Evolutionary conservation across 768 basidiomycete genomes (phyloP), one percentile per base, ranked within the genome.

Genomic region (Pisolithus orientalis): DNA sequence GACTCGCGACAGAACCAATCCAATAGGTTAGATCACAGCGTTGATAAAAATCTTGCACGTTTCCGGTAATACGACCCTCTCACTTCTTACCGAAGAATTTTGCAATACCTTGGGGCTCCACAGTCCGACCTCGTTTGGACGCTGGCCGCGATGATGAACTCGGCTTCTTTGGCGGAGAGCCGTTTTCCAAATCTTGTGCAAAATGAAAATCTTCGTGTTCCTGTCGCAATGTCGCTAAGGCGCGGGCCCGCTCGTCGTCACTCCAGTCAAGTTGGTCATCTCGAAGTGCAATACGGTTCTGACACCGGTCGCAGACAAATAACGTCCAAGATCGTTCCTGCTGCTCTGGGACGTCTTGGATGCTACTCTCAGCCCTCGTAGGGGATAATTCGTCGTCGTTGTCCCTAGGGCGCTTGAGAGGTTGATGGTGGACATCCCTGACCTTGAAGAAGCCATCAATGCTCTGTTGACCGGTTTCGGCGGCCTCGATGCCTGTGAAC

Each of bases 141-240:
- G 55, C 57, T 37, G 45, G 59, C 37, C 53, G 59, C 51, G 61
- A 50, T 32, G 53, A 48, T 39, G 57, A 53, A 31, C 27, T 43
- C 17, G 49, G 55, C 25, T 52, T 56, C 42, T 28, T 37, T 47
- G 51, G 37, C 17, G 10, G 39, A 17, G 44, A 50, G 4, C 75
- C 71, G 25, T 76, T 76, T 21, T 84, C 78, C 47, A 97, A 64
- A 51, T 90, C 86, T 60, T 84, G 76, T 1, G 94, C 94, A 59
- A 92, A 83, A 66, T 97, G 94, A 66, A 82, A 96, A 68, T 96
- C 94, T 34, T 81, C 77, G 59, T 97, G 94, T 62, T 96, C 94
- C 66, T 78, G 58, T 50, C 73, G 74, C 51, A 80, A 62, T 53
- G 67, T 67, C 6, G 66, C 71, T 37, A 85, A 59, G 56, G 69